Evolutionary conservation across 2,329 filamentous ascomycete genomes (phyloP), one percentile per base, ranked within the genome.

Genomic region (Sphaerulina musiva): DNA sequence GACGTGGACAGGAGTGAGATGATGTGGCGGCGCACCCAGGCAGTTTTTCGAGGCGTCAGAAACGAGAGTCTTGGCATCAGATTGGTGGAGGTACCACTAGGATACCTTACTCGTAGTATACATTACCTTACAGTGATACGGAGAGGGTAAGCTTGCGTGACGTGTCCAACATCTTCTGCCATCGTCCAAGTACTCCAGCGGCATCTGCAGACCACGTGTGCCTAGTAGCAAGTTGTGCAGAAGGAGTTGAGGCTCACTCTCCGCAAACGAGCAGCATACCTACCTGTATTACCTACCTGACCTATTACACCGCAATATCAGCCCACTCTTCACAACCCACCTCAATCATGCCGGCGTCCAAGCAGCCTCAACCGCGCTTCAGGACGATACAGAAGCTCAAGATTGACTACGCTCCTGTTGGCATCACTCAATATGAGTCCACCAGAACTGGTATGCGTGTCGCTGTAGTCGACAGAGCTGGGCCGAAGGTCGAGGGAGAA

Each of bases 341-440:
- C 26, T 29, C 20, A 34, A 20, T 23, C 26, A 69, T 69, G 66
- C 62, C 65, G 12, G 64, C 64, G 32, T 59, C 62, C 34, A 62
- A 68, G 43, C 60, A 76, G 49, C 73, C 73, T 53, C 68, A 68
- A 51, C 68, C 74, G 2, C 81, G 85, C 66, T 97, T 97, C 74
- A 88, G 85, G 70, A 86, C 85, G 64, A 78, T 95, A 46, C 89
- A 95, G 68, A 84, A 81, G 66, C 95, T 98, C 74, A 80, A 86
- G 62, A 86, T 88, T 6, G 88, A 96, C 68, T 98, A 96, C 75
- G 89, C 91, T 10, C 87, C 91, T 9, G 87, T 87, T 59, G 83
- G 80, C 52, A 87, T 98, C 71, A 92, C 89, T 20, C 91, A 96
- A 70, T 98, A 98, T 87, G 89, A 95, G 67, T 98, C 93, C 5